Evolutionary conservation across 2,329 filamentous ascomycete species (phyloP).

Genomic region (Podosphaera xanthii): DNA sequence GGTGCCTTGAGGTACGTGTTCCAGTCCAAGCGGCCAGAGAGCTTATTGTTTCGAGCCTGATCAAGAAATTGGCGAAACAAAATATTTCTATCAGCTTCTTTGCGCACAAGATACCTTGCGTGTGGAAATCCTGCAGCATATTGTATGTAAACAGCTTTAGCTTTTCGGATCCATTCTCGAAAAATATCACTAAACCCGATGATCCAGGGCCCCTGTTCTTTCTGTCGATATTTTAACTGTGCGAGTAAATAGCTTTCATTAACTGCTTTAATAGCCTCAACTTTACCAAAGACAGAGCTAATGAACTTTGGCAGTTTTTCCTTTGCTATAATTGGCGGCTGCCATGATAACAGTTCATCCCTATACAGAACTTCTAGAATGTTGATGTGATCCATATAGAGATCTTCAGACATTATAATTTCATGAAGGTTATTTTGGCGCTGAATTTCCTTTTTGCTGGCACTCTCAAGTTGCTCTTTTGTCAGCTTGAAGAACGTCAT

Average conservation of each 20-base stretch:
- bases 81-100: slow-evolving; percentile 65
- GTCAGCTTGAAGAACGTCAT: slow-evolving; percentile 67
- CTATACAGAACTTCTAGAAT: slow-evolving; percentile 70
- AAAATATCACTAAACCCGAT: slow-evolving; percentile 91
- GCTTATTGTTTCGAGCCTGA: slow-evolving; percentile 51
- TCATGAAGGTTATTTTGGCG: slow-evolving; percentile 89
- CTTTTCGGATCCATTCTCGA: slow-evolving; percentile 93
- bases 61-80: slow-evolving; percentile 74
- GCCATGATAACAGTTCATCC: slow-evolving; percentile 48
- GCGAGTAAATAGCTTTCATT: slow-evolving; percentile 85
- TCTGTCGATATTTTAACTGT: slow-evolving; percentile 88
- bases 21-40: slow-evolving; percentile 70
- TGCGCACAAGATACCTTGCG: slow-evolving; percentile 61
- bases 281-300: slow-evolving; percentile 68
- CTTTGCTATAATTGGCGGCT: slow-evolving; percentile 61
- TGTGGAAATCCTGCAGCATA: slow-evolving; percentile 76
- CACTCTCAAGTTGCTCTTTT: slow-evolving; percentile 48
- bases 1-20: slow-evolving; percentile 85
- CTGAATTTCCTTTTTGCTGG: slow-evolving; percentile 69
- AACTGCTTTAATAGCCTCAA: slow-evolving; percentile 68
- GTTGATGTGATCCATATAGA: slow-evolving; percentile 72
- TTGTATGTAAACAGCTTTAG: slow-evolving; percentile 68
- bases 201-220: slow-evolving; percentile 91
- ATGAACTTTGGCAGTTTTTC: slow-evolving; percentile 63
- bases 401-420: slow-evolving; percentile 80